Percentiles rank a stretch among this genome's conserved stretches.
Evolutionary conservation across 331 rosid species (phyloP).

Genomic region (Dryas integrifolia): DNA sequence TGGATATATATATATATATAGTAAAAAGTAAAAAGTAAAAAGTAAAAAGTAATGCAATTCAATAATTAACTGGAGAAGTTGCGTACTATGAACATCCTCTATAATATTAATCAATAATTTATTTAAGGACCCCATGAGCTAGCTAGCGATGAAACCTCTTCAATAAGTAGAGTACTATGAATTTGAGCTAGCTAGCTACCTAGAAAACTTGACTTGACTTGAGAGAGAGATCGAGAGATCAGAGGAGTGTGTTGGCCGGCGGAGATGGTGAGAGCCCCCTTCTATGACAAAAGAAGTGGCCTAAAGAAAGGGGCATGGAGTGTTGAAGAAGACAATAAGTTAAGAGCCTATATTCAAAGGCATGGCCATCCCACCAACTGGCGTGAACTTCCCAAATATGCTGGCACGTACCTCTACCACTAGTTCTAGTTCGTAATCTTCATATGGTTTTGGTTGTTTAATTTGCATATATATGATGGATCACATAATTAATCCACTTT

Average conservation of each 20-base stretch:
- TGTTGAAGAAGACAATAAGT: conserved; percentile 57
- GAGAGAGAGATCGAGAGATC: neutral
- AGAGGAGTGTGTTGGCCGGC: neutral
- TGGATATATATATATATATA: no score
- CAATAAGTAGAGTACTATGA: neutral
- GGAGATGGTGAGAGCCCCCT: conserved; percentile 78
- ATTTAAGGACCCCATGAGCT: no score
- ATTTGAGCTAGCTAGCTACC: neutral
- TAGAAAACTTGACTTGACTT: neutral
- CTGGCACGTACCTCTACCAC: conserved; percentile 37
- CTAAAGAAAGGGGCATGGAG: conserved; percentile 86
- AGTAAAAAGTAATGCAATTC: neutral
- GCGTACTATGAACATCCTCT: no score
- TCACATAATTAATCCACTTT: neutral
- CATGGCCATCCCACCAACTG: conserved; percentile 61
- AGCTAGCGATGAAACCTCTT: no score
- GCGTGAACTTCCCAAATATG: conserved; percentile 68
- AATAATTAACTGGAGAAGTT: neutral
- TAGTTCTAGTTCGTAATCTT: neutral
- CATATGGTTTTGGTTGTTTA: neutral
- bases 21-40: neutral
- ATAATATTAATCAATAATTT: no score
- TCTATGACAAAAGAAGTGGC: conserved; percentile 58
- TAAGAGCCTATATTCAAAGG: conserved; percentile 43
- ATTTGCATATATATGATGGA: neutral